Conservation (phyloP, 2,329 filamentous ascomycete genomes). For the Fusarium succisae region DNA sequence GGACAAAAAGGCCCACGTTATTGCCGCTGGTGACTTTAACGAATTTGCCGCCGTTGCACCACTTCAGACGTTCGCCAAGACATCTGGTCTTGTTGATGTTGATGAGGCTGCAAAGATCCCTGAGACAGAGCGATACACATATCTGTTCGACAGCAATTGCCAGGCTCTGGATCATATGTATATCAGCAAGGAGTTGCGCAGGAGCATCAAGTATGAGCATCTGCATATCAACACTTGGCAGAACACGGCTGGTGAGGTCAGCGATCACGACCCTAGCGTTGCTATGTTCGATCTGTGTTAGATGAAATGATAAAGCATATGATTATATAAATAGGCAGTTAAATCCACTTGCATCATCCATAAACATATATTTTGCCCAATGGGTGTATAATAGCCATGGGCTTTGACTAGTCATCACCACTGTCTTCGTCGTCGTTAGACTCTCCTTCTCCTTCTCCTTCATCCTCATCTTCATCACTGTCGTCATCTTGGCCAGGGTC, state of each 20-base stretch:
- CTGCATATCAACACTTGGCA: constrained; percentile 78
- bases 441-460: constrained; percentile 39
- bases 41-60: constrained; percentile 73
- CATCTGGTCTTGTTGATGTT: constrained; percentile 67
- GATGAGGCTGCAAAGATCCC: constrained; percentile 66
- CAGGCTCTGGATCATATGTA: constrained; percentile 78
- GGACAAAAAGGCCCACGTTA: constrained; percentile 65
- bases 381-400: background rate
- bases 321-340: constrained; percentile 11
- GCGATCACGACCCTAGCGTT: constrained; percentile 76
- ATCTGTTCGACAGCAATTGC: constrained; percentile 74
- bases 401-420: constrained; percentile 9
- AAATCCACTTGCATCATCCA: background rate
- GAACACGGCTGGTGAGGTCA: constrained; percentile 62
- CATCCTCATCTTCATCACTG: constrained; percentile 50
- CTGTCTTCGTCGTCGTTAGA: constrained; percentile 7
- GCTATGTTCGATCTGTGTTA: constrained; percentile 69
- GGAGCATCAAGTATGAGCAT: constrained; percentile 66
- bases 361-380: background rate
- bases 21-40: constrained; percentile 76
- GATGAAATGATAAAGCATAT: background rate
- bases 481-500: constrained; percentile 62
- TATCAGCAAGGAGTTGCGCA: constrained; percentile 63
- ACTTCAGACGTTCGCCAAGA: constrained; percentile 60
- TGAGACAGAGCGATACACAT: constrained; percentile 72